Evolutionary conservation across 2,329 filamentous ascomycete species (phyloP).

Genomic region (Pseudodiploospora longispora): DNA sequence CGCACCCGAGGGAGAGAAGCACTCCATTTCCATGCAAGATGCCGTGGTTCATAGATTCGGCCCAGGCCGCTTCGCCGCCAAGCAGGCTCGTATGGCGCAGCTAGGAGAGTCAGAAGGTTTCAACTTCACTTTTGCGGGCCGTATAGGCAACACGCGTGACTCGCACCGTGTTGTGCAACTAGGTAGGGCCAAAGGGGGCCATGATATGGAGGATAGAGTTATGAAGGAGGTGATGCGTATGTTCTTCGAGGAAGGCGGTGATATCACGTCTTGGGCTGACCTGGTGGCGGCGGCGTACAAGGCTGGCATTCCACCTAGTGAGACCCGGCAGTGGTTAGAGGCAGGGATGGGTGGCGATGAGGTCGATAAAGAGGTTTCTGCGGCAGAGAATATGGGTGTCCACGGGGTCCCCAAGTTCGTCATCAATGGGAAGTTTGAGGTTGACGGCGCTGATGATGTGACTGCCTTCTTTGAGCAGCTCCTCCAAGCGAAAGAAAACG

Average conservation of each 20-base stretch:
- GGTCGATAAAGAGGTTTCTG: conserved; percentile 48
- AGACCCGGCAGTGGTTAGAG: conserved; percentile 46
- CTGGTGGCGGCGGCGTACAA: conserved; percentile 43
- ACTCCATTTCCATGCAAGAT: conserved; percentile 35
- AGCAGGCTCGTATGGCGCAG: conserved; percentile 47
- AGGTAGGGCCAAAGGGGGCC: conserved; percentile 37
- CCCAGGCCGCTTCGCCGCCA: conserved; percentile 46
- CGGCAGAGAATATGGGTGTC: conserved; percentile 44
- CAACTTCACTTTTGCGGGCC: conserved; percentile 62
- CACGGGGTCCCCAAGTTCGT: conserved; percentile 68
- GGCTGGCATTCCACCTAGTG: conserved; percentile 44
- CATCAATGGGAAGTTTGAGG: conserved; percentile 57
- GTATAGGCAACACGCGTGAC: conserved; percentile 68
- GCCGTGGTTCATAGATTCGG: conserved; percentile 61
- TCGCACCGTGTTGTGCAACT: conserved; percentile 71
- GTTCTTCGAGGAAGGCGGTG: conserved; percentile 57
- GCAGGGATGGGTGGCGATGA: conserved; percentile 46
- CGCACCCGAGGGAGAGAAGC: conserved; percentile 18
- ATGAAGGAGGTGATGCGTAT: conserved; percentile 55
- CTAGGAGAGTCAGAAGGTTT: conserved; percentile 62
- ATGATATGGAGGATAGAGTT: conserved; percentile 47
- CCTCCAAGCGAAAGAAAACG: conserved; percentile 35
- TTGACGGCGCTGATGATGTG: conserved; percentile 66
- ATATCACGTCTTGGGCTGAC: conserved; percentile 51
- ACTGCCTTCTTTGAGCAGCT: conserved; percentile 59